Percentiles rank a stretch among this genome's conserved stretches.
phyloP scores from a whole-genome alignment of 2,329 filamentous ascomycete species.

The Pseudomassariella vexata region DNA sequence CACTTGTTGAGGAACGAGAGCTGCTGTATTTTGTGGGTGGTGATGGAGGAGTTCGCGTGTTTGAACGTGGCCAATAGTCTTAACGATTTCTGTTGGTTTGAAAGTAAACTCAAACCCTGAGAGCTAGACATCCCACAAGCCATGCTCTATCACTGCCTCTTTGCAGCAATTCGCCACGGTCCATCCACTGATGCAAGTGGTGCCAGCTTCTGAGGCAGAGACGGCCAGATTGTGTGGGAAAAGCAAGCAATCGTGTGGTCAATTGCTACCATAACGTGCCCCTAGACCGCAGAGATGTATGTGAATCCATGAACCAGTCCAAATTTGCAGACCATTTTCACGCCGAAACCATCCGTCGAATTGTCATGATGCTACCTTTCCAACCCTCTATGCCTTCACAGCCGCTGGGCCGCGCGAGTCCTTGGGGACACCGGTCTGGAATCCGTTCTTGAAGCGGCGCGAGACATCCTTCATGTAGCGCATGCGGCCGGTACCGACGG shows the following conservation, averaged over 20 bases:
- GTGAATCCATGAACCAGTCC: slow-evolving; percentile 26
- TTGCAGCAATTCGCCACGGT: too few species aligned
- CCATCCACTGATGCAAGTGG: too few species aligned
- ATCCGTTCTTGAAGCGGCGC: slow-evolving; percentile 95
- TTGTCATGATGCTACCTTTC: slow-evolving; percentile 21
- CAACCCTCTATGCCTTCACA: slow-evolving; percentile 26
- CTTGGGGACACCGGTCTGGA: slow-evolving; percentile 86
- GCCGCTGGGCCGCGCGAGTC: slow-evolving; percentile 62
- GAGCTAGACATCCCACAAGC: too few species aligned
- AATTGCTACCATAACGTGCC: slow-evolving; percentile 24
- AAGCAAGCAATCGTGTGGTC: slow-evolving; percentile 20
- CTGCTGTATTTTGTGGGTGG: slow-evolving; percentile 74
- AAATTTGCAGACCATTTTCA: slow-evolving; percentile 15
- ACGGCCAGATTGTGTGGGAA: slow-evolving; percentile 20
- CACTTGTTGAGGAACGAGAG: slow-evolving; percentile 55
- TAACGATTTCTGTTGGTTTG: too few species aligned
- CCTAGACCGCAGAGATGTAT: slow-evolving; percentile 18
- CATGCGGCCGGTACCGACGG: slow-evolving; percentile 93
- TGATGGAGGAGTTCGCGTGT: slow-evolving; percentile 76
- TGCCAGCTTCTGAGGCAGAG: too few species aligned
- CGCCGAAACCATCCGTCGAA: slow-evolving; percentile 22
- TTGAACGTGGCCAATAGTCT: slow-evolving; percentile 66
- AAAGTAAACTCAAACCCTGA: too few species aligned
- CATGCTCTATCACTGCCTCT: too few species aligned
- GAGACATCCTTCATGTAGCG: slow-evolving; percentile 88